Conservation (phyloP, 805 yeast genomes). For the Nakazawaea siamensis region DNA sequence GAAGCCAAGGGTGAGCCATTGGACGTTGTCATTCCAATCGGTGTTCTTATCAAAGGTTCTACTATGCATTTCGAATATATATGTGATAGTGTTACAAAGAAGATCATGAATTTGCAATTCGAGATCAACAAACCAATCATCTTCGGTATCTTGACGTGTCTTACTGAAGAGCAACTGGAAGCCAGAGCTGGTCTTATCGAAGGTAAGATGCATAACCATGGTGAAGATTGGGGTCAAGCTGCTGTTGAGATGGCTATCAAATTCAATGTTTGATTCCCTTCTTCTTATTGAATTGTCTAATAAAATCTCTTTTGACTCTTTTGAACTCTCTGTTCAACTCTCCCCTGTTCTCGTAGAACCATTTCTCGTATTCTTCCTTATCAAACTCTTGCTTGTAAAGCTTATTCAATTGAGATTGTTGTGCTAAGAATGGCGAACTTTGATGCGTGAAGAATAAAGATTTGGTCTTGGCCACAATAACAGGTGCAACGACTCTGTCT, state of each 20-base stretch:
- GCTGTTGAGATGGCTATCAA: slow-evolving; percentile 89
- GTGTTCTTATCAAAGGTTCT: slow-evolving; percentile 90
- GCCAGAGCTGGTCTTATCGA: slow-evolving; percentile 78
- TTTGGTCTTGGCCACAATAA: slow-evolving; percentile 9
- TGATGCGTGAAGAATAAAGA: slow-evolving; percentile 77
- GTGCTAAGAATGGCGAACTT: slow-evolving; percentile 78
- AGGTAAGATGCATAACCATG: slow-evolving; percentile 88
- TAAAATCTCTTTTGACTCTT: slow-evolving; percentile 65
- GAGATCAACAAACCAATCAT: slow-evolving; percentile 70
- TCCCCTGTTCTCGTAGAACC: slow-evolving; percentile 82
- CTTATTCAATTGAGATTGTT: slow-evolving; percentile 75
- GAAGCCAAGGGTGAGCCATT: slow-evolving; percentile 35
- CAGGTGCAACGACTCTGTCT: background rate
- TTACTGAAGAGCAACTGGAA: slow-evolving; percentile 91
- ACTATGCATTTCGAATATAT: slow-evolving; percentile 99
- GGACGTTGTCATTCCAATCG: slow-evolving; percentile 90
- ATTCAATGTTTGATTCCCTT: slow-evolving; percentile 16
- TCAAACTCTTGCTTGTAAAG: slow-evolving; percentile 31
- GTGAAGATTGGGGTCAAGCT: slow-evolving; percentile 98
- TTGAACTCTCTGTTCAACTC: slow-evolving; percentile 71
- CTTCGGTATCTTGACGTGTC: slow-evolving; percentile 88
- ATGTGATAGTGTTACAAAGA: slow-evolving; percentile 81
- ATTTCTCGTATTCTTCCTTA: slow-evolving; percentile 46
- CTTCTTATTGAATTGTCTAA: slow-evolving; percentile 48
- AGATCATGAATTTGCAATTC: slow-evolving; percentile 75